Evolutionary conservation across 441 rosid genomes (phyloP).

Genomic region (Euphorbia corollata): DNA sequence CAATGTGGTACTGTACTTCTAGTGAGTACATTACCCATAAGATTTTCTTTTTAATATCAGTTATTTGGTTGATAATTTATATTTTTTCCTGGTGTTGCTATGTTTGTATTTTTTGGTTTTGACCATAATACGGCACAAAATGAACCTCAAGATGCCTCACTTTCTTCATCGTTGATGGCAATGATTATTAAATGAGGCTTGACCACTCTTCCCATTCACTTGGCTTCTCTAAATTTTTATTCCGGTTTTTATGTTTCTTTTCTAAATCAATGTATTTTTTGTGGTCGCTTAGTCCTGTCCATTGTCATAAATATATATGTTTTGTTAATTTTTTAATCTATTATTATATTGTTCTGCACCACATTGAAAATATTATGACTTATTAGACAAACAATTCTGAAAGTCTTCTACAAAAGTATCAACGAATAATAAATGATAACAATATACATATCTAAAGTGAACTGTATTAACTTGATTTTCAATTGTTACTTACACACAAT

Average conservation of each 20-base stretch:
- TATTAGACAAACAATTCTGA: background rate
- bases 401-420: background rate
- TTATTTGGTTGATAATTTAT: background rate
- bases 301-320: background rate
- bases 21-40: background rate
- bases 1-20: background rate
- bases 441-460: background rate
- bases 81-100: background rate
- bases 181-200: background rate
- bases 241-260: too few relatives aligned
- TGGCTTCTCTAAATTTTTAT: background rate
- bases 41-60: background rate
- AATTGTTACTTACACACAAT: background rate
- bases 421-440: too few relatives aligned
- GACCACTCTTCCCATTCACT: background rate
- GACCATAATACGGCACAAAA: background rate
- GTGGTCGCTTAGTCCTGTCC: background rate
- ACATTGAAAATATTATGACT: background rate
- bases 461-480: background rate
- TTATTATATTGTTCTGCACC: background rate
- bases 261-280: background rate
- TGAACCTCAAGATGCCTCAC: background rate
- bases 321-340: background rate
- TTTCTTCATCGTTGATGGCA: background rate
- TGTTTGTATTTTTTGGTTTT: background rate